phyloP scores from a whole-genome alignment of 345 rosid genomes.

The Raphanus raphanistrum region DNA sequence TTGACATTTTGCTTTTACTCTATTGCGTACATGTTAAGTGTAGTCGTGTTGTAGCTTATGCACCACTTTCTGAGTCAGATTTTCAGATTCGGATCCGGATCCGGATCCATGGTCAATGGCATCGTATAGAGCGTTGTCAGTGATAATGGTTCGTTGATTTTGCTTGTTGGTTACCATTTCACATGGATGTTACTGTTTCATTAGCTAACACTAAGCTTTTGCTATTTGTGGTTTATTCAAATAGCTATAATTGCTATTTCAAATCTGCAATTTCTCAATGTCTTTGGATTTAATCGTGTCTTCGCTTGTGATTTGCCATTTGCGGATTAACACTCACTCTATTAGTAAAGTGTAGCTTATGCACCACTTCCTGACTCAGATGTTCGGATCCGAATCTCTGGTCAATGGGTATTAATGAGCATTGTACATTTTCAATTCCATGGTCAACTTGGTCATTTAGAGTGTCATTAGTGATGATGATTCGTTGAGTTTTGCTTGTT shows the following conservation, averaged over 20 bases:
- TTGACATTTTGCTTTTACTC: neutral
- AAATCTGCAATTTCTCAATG: constrained; percentile 18
- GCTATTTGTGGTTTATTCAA: too few species aligned
- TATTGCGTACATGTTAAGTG: neutral
- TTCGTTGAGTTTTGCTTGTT: constrained; percentile 17
- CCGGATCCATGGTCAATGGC: constrained; percentile 20
- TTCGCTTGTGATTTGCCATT: too few species aligned
- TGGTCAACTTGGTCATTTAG: constrained; percentile 6
- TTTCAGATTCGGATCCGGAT: neutral
- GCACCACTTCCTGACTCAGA: neutral
- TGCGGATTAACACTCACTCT: too few species aligned
- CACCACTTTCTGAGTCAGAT: neutral
- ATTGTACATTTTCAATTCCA: neutral
- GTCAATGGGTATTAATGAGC: neutral
- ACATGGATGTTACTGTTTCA: neutral
- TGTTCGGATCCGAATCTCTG: neutral
- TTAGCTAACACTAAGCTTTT: neutral
- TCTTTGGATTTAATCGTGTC: neutral
- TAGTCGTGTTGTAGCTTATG: constrained; percentile 7
- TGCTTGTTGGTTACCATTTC: constrained; percentile 19
- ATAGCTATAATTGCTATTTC: too few species aligned
- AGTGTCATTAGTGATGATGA: neutral
- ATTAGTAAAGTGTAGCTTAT: constrained; percentile 16
- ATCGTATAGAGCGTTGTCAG: neutral
- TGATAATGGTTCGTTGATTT: neutral